A percentile compares a stretch with the other conserved stretches of the same genome.
These are phyloP conservation scores for Dillenia turbinata DNA, from an alignment of 164 flowering plant species.

Conservation along the genomic window DNA sequence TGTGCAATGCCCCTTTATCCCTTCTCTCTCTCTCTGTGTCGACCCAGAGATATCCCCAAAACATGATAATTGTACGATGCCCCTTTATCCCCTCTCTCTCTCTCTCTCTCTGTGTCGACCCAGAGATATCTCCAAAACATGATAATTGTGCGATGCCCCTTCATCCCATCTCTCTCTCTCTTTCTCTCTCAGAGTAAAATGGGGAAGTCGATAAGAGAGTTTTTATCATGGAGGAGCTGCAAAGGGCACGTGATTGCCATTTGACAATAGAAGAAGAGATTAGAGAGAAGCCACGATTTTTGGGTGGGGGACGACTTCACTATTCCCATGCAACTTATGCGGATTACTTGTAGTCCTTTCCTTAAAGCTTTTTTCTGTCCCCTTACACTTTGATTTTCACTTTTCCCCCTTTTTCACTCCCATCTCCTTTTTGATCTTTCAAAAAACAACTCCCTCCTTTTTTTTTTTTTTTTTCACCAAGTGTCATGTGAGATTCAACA, in stretches of 20 bases:
- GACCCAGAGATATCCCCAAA: not conserved
- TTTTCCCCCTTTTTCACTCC: too few relatives aligned
- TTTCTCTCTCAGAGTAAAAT: not conserved
- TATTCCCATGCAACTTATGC: too few relatives aligned
- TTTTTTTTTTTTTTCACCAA: too few relatives aligned
- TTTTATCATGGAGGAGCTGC: conserved; percentile 3
- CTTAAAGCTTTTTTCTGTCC: too few relatives aligned
- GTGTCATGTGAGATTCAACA: too few relatives aligned
- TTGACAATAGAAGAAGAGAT: conserved; percentile 6
- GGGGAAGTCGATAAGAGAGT: not conserved
- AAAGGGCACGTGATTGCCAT: conserved; percentile 21
- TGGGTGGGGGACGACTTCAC: not conserved
- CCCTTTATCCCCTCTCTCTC: not conserved
- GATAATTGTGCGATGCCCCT: too few relatives aligned
- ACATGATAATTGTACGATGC: too few relatives aligned
- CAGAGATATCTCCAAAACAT: not conserved
- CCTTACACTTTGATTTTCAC: too few relatives aligned
- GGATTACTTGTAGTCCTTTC: too few relatives aligned
- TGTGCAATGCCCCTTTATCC: not conserved
- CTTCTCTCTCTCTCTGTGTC: conserved; percentile 5
- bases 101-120: conserved; percentile 2
- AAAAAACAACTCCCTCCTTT: too few relatives aligned
- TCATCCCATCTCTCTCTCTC: not conserved
- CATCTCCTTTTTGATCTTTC: too few relatives aligned
- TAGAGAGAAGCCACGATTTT: conserved; percentile 5